Evolutionary conservation across 768 basidiomycete species (phyloP).

Genomic region (Trametes punicea): DNA sequence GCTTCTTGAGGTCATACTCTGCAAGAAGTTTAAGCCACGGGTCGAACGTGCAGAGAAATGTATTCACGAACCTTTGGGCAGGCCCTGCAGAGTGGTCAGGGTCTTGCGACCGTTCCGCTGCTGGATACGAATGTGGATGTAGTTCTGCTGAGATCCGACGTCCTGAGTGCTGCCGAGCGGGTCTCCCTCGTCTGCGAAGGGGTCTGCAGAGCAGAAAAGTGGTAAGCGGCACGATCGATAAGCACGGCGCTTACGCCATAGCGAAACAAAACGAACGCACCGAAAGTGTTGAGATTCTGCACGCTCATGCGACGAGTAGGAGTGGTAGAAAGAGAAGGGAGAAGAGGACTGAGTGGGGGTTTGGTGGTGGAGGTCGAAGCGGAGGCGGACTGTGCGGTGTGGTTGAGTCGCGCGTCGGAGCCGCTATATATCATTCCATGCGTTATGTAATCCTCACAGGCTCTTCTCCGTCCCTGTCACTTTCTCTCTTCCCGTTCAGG

Average conservation of each 20-base stretch:
- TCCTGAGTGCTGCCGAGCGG: conserved; percentile 69
- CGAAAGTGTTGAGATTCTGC: conserved; percentile 84
- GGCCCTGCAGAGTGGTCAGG: conserved; percentile 93
- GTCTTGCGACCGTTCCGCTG: conserved; percentile 99
- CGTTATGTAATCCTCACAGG: conserved; percentile 24
- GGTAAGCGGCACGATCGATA: conserved; percentile 19
- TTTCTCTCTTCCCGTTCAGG: not conserved
- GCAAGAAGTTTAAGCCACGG: conserved; percentile 2
- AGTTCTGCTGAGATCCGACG: conserved; percentile 78
- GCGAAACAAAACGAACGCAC: conserved; percentile 43
- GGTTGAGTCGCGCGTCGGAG: conserved; percentile 17
- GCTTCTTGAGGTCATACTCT: conserved; percentile 98
- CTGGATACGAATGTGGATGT: conserved; percentile 96
- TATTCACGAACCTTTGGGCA: conserved; percentile 70
- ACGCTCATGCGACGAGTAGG: conserved; percentile 82
- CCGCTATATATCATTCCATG: conserved; percentile 15
- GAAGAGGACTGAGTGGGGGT: conserved; percentile 46
- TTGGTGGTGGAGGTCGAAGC: conserved; percentile 28
- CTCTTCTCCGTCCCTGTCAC: conserved; percentile 6
- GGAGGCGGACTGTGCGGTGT: conserved; percentile 4
- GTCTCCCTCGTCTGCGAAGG: conserved; percentile 93
- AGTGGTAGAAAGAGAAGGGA: conserved; percentile 28
- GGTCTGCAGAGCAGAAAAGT: conserved; percentile 51
- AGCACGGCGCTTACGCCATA: conserved; percentile 3
- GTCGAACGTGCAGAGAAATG: not conserved